Percentiles rank a stretch among this genome's conserved stretches.
Evolutionary conservation across 2,329 filamentous ascomycete genomes (phyloP).

Genomic region (Lachnum nothofagi): DNA sequence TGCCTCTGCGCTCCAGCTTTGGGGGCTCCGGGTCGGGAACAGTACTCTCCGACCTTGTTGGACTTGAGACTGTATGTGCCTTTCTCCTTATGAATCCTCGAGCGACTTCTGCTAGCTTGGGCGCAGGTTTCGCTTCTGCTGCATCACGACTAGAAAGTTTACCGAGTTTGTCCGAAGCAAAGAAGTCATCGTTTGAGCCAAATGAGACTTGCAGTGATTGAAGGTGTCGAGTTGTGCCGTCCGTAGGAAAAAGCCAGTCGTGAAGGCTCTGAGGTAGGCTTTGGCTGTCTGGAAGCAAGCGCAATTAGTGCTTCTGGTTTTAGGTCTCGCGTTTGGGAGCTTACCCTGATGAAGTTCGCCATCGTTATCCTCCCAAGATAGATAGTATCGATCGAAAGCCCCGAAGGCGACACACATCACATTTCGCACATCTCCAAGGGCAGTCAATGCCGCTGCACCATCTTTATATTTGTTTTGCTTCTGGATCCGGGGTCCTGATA

Average conservation of each 20-base stretch:
- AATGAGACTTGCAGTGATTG: conserved; percentile 21
- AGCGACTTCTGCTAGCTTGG: conserved; percentile 6
- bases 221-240: conserved; percentile 12
- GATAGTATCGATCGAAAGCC: conserved; percentile 22
- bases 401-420: conserved; percentile 22
- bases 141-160: conserved; percentile 20
- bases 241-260: conserved; percentile 17
- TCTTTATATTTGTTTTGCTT: conserved; percentile 14
- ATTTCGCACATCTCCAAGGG: conserved; percentile 15
- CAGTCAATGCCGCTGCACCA: conserved; percentile 11
- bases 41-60: conserved; percentile 4
- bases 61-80: conserved; percentile 14
- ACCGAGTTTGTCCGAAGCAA: conserved; percentile 20
- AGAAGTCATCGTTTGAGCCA: conserved; percentile 23
- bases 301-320: not conserved
- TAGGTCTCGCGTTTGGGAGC: not conserved
- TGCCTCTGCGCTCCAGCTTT: conserved; percentile 15
- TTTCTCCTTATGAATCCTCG: conserved; percentile 12
- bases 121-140: conserved; percentile 2
- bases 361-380: conserved; percentile 21
- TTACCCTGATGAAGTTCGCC: conserved; percentile 22
- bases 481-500: too few species aligned
- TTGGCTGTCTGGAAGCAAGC: conserved; percentile 12
- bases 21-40: not conserved
- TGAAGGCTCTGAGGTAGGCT: conserved; percentile 14